These are phyloP conservation scores for Vitis rotundifolia DNA, from an alignment of 164 flowering plant genomes.

Conservation along the genomic window DNA sequence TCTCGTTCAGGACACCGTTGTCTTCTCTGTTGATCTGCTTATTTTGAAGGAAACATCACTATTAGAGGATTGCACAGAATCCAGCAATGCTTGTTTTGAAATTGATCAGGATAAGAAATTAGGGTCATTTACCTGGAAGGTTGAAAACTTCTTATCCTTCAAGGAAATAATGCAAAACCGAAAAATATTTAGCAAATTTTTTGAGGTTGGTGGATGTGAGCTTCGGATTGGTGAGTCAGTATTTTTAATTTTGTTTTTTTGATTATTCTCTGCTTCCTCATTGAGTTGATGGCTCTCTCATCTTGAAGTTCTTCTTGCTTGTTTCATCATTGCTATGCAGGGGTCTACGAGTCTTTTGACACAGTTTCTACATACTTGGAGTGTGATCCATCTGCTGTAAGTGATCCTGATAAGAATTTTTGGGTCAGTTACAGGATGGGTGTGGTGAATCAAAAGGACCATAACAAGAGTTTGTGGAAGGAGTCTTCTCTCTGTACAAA, in stretches of 20 bases:
- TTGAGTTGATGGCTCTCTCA: conserved; percentile 11
- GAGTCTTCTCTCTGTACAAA: conserved; percentile 98
- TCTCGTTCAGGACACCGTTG: conserved; percentile 85
- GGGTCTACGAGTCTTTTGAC: conserved; percentile 93
- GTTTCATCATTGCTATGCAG: conserved; percentile 33
- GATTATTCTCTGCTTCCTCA: conserved; percentile 4
- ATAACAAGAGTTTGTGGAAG: conserved; percentile 91
- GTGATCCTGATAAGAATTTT: conserved; percentile 90
- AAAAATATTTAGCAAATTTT: conserved; percentile 94
- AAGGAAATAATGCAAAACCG: conserved; percentile 97
- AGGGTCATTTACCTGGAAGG: conserved; percentile 92
- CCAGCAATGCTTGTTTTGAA: conserved; percentile 32
- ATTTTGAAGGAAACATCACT: conserved; percentile 85
- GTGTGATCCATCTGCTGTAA: conserved; percentile 91
- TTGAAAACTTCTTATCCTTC: conserved; percentile 92
- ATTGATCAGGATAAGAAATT: conserved; percentile 46
- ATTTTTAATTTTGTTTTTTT: conserved; percentile 9
- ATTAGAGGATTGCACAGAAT: conserved; percentile 62
- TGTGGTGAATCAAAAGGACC: conserved; percentile 85
- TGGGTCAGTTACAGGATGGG: conserved; percentile 98
- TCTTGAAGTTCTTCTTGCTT: not conserved
- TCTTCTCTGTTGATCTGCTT: conserved; percentile 97
- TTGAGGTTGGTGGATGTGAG: conserved; percentile 98
- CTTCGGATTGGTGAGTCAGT: conserved; percentile 86
- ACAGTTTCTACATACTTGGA: conserved; percentile 94